Base-by-base conservation (phyloP, 2,329 filamentous ascomycete species). In the Diplocarpon mali region DNA sequence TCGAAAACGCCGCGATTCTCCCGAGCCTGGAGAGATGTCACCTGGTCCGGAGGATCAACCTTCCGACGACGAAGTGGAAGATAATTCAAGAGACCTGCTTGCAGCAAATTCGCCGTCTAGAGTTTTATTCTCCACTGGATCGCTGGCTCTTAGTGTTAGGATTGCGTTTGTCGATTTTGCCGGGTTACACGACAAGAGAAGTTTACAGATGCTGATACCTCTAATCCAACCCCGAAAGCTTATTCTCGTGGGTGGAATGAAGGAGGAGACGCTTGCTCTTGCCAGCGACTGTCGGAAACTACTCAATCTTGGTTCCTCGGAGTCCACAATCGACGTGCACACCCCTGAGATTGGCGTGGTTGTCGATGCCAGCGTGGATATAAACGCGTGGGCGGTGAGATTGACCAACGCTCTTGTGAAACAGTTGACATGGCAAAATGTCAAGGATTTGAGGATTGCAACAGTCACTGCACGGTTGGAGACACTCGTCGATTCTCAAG, bases 371-470 rank as follows among this genome's bases (percentile, higher is more conserved):
- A 95, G 89, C 59, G 90, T 96, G 35, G 92, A 98, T 62, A 96
- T 90, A 5, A 95, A 96, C 61, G 89, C 92, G 3, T 98, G 93
- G 92, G 82, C 85, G 17, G 85, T 98, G 48, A 94, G 89, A 64
- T 73, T 98, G 14, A 88, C 86, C 39, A 85, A 90, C 54, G 70
- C 76, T 36, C 76, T 98, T 15, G 84, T 94, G 47, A 86, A 86
- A 64, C 83, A 83, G 55, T 72, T 98, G 48, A 86, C 85, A 59
- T 96, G 92, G 92, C 92, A 96, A 67, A 89, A 86, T 47, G 88
- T 96, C 17, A 81, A 87, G 45, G 88, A 85, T 2, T 70, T 96
- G 7, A 85, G 87, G 32, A 86, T 98, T 46, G 90, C 95, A 13
- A 93, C 90, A n/a, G 73, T 98, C 44, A 93, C 87, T 2, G 92